Base-by-base conservation (phyloP, 2,329 filamentous ascomycete genomes). In the Thelonectria rubi region DNA sequence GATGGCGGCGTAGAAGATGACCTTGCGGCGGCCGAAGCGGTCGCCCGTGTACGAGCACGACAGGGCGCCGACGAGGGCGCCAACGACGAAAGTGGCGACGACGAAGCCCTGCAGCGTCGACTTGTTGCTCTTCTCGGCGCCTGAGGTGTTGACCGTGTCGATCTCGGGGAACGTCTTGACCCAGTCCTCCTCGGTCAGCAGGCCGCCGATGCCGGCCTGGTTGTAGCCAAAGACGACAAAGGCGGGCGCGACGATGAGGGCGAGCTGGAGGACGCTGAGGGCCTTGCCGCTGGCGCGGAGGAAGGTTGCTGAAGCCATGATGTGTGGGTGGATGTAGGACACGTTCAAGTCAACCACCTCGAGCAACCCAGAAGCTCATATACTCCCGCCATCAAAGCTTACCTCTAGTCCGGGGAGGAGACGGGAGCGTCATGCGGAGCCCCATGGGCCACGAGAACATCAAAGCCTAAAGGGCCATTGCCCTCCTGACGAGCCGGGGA, bases 131-230 rank as follows among this genome's bases (percentile, higher is more conserved):
- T 75, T 75, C 62, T 79, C 70, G 0, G 67, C 52, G 1, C 67
- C 50, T 17, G 15, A 74, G 1, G 84, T 84, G 61, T 85, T 71
- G 74, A 88, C 86, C 66, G 80, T 85, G 10, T 72, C 64, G 18
- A 86, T 67, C 50, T 68, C 39, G 5, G 71, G 79, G 66, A 88
- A 87, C 66, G 85, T 77, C 18, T 78, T 78, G 55, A 86, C 85
- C 59, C 86, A 84, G 71, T 85, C 79, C 24, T 77, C 77, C n/a
- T 92, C 81, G 1, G 88, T 90, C 58, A 93, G 80, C 55, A 93
- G 84, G 57, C 86, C 87, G 45, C 87, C 89, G 79, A 90, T 90
- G 3, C 90, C 87, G 68, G 88, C 86, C 75, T 89, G 87, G 76
- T 91, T 89, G 70, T 84, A 83, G 46, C 82, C 81, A 63, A 83